Percentiles rank a stretch among this genome's conserved stretches.
Evolutionary conservation across 768 basidiomycete species (phyloP).

Genomic region (Xerocomellus dryophilus): DNA sequence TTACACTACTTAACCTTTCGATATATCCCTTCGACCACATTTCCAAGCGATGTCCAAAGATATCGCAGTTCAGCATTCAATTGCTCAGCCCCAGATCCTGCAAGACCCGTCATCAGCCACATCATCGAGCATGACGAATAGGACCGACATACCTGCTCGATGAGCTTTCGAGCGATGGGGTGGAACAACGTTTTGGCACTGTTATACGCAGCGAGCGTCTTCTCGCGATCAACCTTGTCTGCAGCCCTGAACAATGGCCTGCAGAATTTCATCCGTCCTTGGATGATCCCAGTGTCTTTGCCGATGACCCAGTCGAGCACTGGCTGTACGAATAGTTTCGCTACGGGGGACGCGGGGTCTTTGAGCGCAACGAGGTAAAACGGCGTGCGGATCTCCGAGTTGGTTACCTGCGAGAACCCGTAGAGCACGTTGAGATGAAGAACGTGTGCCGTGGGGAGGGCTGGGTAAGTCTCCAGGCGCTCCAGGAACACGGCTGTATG

Average conservation of each 20-base stretch:
- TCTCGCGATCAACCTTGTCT: conserved; percentile 34
- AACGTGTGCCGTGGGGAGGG: conserved; percentile 45
- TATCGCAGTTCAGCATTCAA: too few relatives aligned
- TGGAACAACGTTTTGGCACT: conserved; percentile 41
- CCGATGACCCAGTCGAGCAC: conserved; percentile 49
- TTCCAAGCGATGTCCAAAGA: too few relatives aligned
- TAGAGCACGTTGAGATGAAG: conserved; percentile 44
- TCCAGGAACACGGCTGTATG: conserved; percentile 55
- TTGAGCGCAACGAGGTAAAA: conserved; percentile 51
- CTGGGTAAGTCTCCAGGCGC: conserved; percentile 40
- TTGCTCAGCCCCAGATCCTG: conserved; percentile 26
- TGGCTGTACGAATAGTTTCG: conserved; percentile 29
- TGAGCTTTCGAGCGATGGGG: conserved; percentile 48
- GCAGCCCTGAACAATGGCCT: conserved; percentile 44
- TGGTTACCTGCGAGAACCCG: conserved; percentile 38
- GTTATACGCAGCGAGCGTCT: conserved; percentile 37
- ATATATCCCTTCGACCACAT: too few relatives aligned
- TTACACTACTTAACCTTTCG: too few relatives aligned
- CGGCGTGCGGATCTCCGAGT: conserved; percentile 50
- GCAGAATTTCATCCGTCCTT: conserved; percentile 58
- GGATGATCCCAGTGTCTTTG: conserved; percentile 39
- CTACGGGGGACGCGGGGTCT: conserved; percentile 34
- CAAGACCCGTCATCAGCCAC: background rate
- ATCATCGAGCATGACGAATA: conserved; percentile 14
- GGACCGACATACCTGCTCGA: conserved; percentile 41